Conservation (phyloP, 768 basidiomycete genomes). For the Panellus pusillus region DNA sequence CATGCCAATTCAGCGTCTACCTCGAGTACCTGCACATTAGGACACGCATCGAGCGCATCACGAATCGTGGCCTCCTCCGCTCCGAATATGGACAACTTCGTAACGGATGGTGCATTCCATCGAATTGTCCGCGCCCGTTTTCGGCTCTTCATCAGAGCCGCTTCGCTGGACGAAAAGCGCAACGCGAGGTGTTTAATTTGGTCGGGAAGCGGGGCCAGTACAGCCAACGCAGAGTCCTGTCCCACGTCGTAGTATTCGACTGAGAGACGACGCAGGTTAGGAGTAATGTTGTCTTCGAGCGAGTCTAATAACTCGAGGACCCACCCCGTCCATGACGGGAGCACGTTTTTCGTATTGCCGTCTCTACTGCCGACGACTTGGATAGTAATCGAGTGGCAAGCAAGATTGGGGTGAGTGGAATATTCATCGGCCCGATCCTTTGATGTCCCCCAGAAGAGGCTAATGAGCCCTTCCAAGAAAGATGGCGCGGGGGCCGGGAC, state of each 20-base stretch:
- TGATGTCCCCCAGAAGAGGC: too few relatives aligned
- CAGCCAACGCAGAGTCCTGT: constrained; percentile 32
- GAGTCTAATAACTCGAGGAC: constrained; percentile 30
- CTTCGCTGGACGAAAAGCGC: constrained; percentile 27
- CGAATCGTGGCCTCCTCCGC: too few relatives aligned
- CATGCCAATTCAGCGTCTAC: background rate
- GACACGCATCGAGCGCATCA: too few relatives aligned
- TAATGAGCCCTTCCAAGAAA: too few relatives aligned
- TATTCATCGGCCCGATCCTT: too few relatives aligned
- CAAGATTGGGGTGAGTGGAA: constrained; percentile 16
- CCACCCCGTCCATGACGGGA: constrained; percentile 15
- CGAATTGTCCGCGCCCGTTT: too few relatives aligned
- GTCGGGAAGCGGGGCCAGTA: constrained; percentile 30
- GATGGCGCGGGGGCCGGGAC: too few relatives aligned
- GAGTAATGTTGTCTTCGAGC: constrained; percentile 25
- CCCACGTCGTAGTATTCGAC: constrained; percentile 33
- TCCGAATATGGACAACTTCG: too few relatives aligned
- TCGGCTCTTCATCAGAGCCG: too few relatives aligned
- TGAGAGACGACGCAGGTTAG: constrained; percentile 32
- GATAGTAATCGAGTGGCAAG: constrained; percentile 38
- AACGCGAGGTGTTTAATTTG: constrained; percentile 36
- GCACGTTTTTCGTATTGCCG: background rate
- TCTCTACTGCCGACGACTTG: constrained; percentile 2
- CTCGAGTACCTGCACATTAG: too few relatives aligned
- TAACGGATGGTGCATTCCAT: too few relatives aligned